Evolutionary conservation across 163 green algal species (phyloP).

Genomic region (Chloromonas sp.): DNA sequence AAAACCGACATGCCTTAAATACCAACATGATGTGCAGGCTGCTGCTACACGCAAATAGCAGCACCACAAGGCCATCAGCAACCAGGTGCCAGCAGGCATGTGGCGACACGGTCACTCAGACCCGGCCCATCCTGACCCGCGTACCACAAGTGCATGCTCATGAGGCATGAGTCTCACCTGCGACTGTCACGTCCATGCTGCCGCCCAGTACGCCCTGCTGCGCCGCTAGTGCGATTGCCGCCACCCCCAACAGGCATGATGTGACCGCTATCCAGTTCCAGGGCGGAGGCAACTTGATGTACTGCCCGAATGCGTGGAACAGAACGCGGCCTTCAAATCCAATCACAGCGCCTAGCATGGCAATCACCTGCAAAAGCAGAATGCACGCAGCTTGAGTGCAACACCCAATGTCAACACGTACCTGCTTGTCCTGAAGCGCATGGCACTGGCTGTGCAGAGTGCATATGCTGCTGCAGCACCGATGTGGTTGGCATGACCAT

Average conservation of each 20-base stretch:
- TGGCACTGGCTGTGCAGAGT: no score
- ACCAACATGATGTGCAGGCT: no score
- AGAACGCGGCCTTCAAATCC: constrained; percentile 86
- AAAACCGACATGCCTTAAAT: no score
- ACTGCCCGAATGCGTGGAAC: constrained; percentile 84
- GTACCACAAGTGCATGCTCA: no score
- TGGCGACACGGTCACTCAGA: no score
- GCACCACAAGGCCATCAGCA: no score
- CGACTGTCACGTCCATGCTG: constrained; percentile 40
- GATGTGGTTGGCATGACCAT: no score
- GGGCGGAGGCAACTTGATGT: constrained; percentile 80
- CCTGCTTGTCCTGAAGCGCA: no score
- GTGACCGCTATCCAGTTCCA: constrained; percentile 86
- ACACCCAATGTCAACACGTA: neutral
- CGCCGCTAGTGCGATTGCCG: constrained; percentile 30
- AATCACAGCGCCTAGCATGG: constrained; percentile 48
- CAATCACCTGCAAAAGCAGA: neutral
- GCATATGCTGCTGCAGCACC: no score
- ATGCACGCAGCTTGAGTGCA: neutral
- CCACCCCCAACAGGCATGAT: constrained; percentile 49
- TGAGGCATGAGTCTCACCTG: constrained; percentile 1
- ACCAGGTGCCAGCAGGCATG: no score
- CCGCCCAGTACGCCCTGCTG: constrained; percentile 29
- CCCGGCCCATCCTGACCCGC: no score
- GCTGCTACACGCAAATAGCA: no score